phyloP scores from a whole-genome alignment of 1,284 basidiomycete species.

The Pseudozyma flocculosa region DNA sequence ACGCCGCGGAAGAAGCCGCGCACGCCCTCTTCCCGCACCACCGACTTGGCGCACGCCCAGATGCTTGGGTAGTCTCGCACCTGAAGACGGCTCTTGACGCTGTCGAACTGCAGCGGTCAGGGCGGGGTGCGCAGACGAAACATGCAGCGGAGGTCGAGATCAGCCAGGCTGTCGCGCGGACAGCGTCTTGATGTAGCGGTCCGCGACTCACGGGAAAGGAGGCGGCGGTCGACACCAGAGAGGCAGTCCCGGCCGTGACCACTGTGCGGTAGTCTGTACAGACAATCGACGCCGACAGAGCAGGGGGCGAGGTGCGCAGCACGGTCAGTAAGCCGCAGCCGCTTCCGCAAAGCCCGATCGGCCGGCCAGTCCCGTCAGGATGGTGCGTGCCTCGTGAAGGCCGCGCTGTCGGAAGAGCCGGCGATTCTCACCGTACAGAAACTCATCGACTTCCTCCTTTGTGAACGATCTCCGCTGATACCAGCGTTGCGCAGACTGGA shows the following conservation, averaged over 20 bases:
- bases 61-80: constrained; percentile 55
- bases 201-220: constrained; percentile 49
- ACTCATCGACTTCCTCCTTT: constrained; percentile 33
- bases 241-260: constrained; percentile 53
- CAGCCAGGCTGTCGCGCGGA: constrained; percentile 53
- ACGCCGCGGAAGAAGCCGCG: constrained; percentile 77
- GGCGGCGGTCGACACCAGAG: constrained; percentile 51
- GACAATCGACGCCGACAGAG: no score
- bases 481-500: not conserved
- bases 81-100: constrained; percentile 52
- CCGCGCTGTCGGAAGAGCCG: no score
- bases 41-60: constrained; percentile 51
- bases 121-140: constrained; percentile 22
- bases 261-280: constrained; percentile 51
- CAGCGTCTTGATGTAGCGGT: no score
- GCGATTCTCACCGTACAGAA: constrained; percentile 19
- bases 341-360: no score
- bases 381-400: no score
- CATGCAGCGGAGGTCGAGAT: constrained; percentile 50
- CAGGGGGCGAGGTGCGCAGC: no score
- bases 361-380: no score
- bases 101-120: constrained; percentile 37
- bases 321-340: no score
- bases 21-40: constrained; percentile 83
- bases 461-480: constrained; percentile 9